Evolutionary conservation across 345 rosid species (phyloP).

Genomic region (Hirschfeldia incana): DNA sequence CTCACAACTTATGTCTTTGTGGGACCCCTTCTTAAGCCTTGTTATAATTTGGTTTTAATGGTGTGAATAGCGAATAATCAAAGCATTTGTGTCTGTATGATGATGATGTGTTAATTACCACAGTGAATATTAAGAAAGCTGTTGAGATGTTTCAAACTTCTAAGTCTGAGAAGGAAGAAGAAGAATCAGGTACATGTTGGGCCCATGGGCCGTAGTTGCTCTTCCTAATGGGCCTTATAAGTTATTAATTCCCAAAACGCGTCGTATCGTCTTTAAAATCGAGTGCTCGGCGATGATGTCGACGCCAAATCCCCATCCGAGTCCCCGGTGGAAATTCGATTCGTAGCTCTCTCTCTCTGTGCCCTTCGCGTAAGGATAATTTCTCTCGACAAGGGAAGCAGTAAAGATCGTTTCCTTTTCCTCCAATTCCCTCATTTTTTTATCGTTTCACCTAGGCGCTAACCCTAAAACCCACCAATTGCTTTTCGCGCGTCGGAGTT

Average conservation of each 20-base stretch:
- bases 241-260: slow-evolving; percentile 11
- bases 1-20: slow-evolving; percentile 41
- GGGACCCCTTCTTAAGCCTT: slow-evolving; percentile 65
- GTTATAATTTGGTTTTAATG: slow-evolving; percentile 32
- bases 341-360: slow-evolving; percentile 16
- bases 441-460: background rate
- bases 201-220: background rate
- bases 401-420: slow-evolving; percentile 2
- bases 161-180: too few relatives aligned
- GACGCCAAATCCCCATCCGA: slow-evolving; percentile 34
- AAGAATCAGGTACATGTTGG: background rate
- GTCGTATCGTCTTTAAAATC: slow-evolving; percentile 31
- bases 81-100: background rate
- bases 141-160: background rate
- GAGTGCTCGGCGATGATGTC: slow-evolving; percentile 29
- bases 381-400: background rate
- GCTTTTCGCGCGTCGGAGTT: slow-evolving; percentile 16
- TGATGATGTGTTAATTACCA: background rate
- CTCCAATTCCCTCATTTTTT: slow-evolving; percentile 6
- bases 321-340: slow-evolving; percentile 36
- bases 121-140: background rate
- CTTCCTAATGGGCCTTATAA: background rate
- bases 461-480: slow-evolving; percentile 25
- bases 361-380: slow-evolving; percentile 10
- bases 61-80: background rate